These are phyloP conservation scores for Ascochyta rabiei DNA, from an alignment of 2,329 filamentous ascomycete species.

Conservation along the genomic window DNA sequence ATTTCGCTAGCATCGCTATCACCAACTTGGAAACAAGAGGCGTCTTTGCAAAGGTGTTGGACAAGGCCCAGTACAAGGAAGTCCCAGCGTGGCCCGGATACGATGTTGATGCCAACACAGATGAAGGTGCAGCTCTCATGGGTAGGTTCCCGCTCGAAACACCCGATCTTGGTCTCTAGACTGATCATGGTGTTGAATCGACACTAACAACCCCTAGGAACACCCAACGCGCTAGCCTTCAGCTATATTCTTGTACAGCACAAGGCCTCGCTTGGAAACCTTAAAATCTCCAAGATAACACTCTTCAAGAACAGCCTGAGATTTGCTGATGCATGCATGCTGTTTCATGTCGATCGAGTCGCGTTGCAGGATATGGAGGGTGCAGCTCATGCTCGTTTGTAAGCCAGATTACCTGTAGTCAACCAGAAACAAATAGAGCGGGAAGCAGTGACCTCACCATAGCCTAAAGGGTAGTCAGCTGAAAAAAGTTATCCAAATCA, in stretches of 20 bases:
- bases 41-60: slow-evolving; percentile 1
- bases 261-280: slow-evolving; percentile 9
- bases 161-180: background rate
- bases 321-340: slow-evolving; percentile 7
- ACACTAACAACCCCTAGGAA: background rate
- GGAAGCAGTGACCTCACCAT: background rate
- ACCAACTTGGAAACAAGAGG: slow-evolving; percentile 3
- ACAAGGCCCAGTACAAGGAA: background rate
- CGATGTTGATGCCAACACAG: background rate
- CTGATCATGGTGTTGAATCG: background rate
- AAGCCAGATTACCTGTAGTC: background rate
- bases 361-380: background rate
- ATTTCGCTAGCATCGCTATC: slow-evolving; percentile 6
- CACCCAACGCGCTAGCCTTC: slow-evolving; percentile 13
- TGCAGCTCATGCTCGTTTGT: background rate
- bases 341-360: slow-evolving; percentile 5
- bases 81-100: slow-evolving; percentile 8
- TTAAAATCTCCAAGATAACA: slow-evolving; percentile 7
- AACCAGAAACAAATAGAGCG: background rate
- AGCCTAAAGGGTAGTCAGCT: background rate
- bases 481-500: background rate
- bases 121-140: slow-evolving; percentile 5
- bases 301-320: slow-evolving; percentile 9
- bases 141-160: background rate
- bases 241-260: slow-evolving; percentile 14